Percentiles rank a stretch among this genome's conserved stretches.
Conservation (phyloP, 2,329 filamentous ascomycete genomes). For the Fusarium lateritium region DNA sequence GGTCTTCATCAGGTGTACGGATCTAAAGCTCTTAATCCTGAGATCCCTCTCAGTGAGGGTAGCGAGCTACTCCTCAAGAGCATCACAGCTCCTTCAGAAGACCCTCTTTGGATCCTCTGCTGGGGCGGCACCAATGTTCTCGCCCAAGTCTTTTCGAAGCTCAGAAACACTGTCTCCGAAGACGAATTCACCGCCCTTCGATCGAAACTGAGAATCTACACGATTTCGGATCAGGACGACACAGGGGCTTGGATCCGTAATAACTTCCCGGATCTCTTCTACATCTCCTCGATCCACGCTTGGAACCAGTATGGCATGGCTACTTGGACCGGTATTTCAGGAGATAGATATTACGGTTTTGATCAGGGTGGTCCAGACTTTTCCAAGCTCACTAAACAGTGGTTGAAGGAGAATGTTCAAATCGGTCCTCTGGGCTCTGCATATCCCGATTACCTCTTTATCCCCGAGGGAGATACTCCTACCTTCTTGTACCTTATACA, state of each 20-base stretch:
- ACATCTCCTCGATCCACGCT: slow-evolving; percentile 69
- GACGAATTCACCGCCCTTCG: slow-evolving; percentile 55
- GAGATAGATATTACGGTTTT: slow-evolving; percentile 52
- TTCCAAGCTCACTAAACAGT: slow-evolving; percentile 63
- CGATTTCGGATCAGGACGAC: slow-evolving; percentile 73
- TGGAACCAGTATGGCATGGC: slow-evolving; percentile 69
- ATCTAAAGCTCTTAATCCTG: slow-evolving; percentile 51
- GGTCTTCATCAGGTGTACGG: slow-evolving; percentile 50
- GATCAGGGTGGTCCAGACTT: slow-evolving; percentile 58
- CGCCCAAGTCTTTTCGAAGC: slow-evolving; percentile 62
- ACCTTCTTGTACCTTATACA: slow-evolving; percentile 61
- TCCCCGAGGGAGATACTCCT: slow-evolving; percentile 68
- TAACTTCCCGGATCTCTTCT: slow-evolving; percentile 68
- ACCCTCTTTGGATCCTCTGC: slow-evolving; percentile 66
- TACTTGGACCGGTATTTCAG: slow-evolving; percentile 69
- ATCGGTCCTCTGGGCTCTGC: slow-evolving; percentile 59
- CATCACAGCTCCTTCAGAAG: slow-evolving; percentile 37
- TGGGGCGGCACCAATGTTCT: slow-evolving; percentile 70
- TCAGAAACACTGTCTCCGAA: slow-evolving; percentile 46
- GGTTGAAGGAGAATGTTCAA: slow-evolving; percentile 68
- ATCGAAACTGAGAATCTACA: slow-evolving; percentile 64
- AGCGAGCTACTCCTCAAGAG: slow-evolving; percentile 59
- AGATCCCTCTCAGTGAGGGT: slow-evolving; percentile 55
- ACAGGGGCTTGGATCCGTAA: slow-evolving; percentile 69
- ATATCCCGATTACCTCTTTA: slow-evolving; percentile 65